phyloP scores from a whole-genome alignment of 2,329 filamentous ascomycete species.

The Colletotrichum musae region DNA sequence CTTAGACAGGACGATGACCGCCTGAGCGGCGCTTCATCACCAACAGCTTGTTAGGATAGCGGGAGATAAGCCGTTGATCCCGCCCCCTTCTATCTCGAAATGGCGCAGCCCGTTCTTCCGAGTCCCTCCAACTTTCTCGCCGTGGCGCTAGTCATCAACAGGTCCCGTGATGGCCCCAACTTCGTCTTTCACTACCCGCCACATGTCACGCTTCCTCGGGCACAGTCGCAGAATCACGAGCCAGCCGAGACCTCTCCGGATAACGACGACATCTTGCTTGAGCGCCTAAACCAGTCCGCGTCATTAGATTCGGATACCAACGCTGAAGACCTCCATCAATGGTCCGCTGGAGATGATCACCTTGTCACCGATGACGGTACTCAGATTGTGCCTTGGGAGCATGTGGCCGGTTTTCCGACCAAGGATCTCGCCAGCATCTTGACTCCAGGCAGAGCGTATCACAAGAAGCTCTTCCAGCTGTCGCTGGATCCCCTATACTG shows the following conservation, averaged over 20 bases:
- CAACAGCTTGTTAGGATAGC: slow-evolving; percentile 1
- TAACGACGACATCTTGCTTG: slow-evolving; percentile 67
- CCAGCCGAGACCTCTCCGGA: slow-evolving; percentile 53
- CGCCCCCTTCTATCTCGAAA: slow-evolving; percentile 44
- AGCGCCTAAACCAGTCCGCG: slow-evolving; percentile 60
- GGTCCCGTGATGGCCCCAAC: slow-evolving; percentile 83
- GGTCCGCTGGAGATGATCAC: slow-evolving; percentile 67
- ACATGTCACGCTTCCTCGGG: slow-evolving; percentile 59
- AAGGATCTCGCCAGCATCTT: slow-evolving; percentile 85
- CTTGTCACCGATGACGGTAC: slow-evolving; percentile 68
- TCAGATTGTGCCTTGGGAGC: slow-evolving; percentile 78
- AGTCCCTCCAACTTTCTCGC: slow-evolving; percentile 74
- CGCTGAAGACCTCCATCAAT: slow-evolving; percentile 58
- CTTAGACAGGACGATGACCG: slow-evolving; percentile 9
- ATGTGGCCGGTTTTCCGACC: slow-evolving; percentile 80
- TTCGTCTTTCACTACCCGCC: slow-evolving; percentile 93
- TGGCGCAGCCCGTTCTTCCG: slow-evolving; percentile 65
- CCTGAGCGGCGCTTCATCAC: background rate
- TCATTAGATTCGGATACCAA: slow-evolving; percentile 48
- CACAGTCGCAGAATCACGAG: slow-evolving; percentile 51
- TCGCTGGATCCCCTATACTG: slow-evolving; percentile 85
- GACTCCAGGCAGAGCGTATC: slow-evolving; percentile 81
- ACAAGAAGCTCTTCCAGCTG: slow-evolving; percentile 87
- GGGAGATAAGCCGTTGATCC: background rate
- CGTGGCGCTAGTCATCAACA: slow-evolving; percentile 80